Evolutionary conservation across 129 eudicot genomes (phyloP).

Genomic region (Dittrichia graveolens): DNA sequence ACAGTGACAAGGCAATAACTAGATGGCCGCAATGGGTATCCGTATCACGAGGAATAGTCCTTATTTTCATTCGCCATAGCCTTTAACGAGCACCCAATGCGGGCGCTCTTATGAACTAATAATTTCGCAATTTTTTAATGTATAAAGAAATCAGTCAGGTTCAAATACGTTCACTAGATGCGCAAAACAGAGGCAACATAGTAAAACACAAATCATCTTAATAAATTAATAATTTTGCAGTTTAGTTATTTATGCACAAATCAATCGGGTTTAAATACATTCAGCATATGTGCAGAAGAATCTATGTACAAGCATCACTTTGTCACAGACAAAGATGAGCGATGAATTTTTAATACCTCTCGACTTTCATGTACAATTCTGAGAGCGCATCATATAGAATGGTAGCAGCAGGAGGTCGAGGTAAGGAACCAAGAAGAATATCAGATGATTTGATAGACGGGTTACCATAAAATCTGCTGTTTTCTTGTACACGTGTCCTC

Average conservation of each 20-base stretch:
- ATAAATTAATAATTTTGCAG: slow-evolving; percentile 24
- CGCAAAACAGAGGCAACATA: background rate
- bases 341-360: slow-evolving; percentile 22
- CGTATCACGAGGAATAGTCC: too few species aligned
- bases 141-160: too few species aligned
- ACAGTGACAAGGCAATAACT: too few species aligned
- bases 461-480: slow-evolving; percentile 60
- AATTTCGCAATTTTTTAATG: too few species aligned
- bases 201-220: background rate
- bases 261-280: slow-evolving; percentile 23
- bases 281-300: slow-evolving; percentile 22
- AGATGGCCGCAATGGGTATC: too few species aligned
- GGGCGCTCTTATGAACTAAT: too few species aligned
- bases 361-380: slow-evolving; percentile 52
- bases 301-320: slow-evolving; percentile 20
- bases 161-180: too few species aligned
- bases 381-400: slow-evolving; percentile 65
- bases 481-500: slow-evolving; percentile 53
- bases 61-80: too few species aligned
- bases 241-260: slow-evolving; percentile 22
- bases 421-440: slow-evolving; percentile 65
- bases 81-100: too few species aligned
- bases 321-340: slow-evolving; percentile 3
- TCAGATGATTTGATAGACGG: slow-evolving; percentile 57
- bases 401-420: slow-evolving; percentile 72